Conservation (phyloP, 1,284 basidiomycete genomes). For the Malassezia slooffiae region DNA sequence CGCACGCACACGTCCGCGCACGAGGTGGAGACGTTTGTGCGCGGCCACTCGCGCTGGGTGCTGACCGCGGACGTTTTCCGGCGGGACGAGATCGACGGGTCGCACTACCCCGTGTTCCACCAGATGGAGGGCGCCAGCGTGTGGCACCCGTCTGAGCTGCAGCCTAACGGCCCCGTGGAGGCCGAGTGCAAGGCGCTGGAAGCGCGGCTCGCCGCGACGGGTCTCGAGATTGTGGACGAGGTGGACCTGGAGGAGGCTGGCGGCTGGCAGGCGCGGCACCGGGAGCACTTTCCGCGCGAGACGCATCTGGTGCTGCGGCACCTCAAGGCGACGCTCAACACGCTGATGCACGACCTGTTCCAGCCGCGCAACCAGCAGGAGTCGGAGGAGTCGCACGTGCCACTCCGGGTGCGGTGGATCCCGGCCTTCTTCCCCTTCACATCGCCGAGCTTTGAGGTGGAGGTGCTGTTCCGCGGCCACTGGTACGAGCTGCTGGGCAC, state of each 20-base stretch:
- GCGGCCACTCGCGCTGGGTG: conserved; percentile 70
- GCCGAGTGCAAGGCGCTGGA: conserved; percentile 57
- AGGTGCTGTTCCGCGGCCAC: conserved; percentile 88
- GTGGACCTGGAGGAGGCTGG: conserved; percentile 62
- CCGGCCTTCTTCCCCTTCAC: conserved; percentile 98
- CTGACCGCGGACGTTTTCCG: conserved; percentile 97
- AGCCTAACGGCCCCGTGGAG: conserved; percentile 48
- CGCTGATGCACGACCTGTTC: conserved; percentile 73
- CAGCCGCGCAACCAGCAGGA: conserved; percentile 45
- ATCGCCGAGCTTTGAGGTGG: conserved; percentile 90
- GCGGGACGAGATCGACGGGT: conserved; percentile 92
- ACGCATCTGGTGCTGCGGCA: conserved; percentile 62
- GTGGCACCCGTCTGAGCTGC: conserved; percentile 50
- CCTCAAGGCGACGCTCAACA: conserved; percentile 82
- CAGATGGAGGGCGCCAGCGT: conserved; percentile 93
- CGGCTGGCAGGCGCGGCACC: conserved; percentile 67
- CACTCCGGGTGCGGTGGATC: conserved; percentile 86
- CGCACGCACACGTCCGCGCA: conserved; percentile 96
- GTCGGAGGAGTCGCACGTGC: conserved; percentile 49
- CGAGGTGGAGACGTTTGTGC: conserved; percentile 79
- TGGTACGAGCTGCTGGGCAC: conserved; percentile 96
- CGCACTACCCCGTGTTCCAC: conserved; percentile 96
- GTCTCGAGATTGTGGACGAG: conserved; percentile 71
- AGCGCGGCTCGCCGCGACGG: conserved; percentile 49
- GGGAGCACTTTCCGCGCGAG: conserved; percentile 50